Conservation (phyloP, 345 rosid genomes). For the Corymbia maculata region DNA sequence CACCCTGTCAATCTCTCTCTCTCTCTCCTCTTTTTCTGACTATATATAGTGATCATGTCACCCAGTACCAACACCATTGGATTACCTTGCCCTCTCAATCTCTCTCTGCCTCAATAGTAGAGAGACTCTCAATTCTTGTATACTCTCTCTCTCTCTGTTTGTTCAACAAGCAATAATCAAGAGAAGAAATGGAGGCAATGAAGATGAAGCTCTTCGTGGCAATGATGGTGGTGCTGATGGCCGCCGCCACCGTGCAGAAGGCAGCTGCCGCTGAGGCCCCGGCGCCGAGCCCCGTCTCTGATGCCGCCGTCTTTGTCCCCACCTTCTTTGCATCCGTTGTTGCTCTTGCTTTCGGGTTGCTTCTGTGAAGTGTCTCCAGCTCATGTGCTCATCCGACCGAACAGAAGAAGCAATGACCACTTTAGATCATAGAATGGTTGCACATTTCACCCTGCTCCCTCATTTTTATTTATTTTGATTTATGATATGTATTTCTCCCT, state of each 20-base stretch:
- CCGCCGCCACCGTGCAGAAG: neutral
- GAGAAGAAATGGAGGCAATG: slow-evolving; percentile 5
- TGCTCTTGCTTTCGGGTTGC: slow-evolving; percentile 5
- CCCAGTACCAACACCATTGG: neutral
- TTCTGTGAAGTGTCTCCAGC: neutral
- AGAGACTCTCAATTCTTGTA: neutral
- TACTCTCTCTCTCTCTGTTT: neutral
- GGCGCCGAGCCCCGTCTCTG: slow-evolving; percentile 12
- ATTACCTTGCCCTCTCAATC: neutral
- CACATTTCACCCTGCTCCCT: neutral
- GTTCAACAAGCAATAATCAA: neutral
- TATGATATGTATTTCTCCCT: neutral
- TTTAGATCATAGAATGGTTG: neutral
- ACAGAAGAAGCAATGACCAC: neutral
- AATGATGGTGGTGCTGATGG: slow-evolving; percentile 2
- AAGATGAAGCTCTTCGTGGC: slow-evolving; percentile 6
- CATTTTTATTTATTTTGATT: neutral
- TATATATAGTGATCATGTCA: neutral
- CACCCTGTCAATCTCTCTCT: neutral
- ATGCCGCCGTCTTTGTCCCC: neutral
- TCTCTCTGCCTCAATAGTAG: neutral
- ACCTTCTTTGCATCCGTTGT: neutral
- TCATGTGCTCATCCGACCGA: neutral
- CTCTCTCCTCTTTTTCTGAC: neutral
- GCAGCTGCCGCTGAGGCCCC: slow-evolving; percentile 12